Evolutionary conservation across 2,329 filamentous ascomycete species (phyloP), one percentile per base, ranked within the genome.

Genomic region (Colletotrichum tofieldiae): DNA sequence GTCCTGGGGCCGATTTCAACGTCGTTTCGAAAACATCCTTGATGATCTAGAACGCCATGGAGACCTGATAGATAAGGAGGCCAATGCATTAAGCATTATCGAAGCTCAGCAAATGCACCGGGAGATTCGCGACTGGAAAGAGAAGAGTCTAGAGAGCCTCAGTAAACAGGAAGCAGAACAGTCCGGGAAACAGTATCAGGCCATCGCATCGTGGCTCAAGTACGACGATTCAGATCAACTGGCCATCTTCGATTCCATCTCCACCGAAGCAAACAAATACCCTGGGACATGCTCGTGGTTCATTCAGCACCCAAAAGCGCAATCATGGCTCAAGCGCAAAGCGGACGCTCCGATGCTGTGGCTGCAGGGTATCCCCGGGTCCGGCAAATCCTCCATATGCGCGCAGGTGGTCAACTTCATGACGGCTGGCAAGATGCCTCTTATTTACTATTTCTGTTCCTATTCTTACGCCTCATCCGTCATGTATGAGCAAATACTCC

Each of bases 1-100:
- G 0, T 82, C 82, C 0, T 84, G 82, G 81, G 81, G 81, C 0
- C 79, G 82, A 0, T 84, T 84, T n/a, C 74, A 82, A 39, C 68
- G 79, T 0, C 76, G 75, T 0, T 84, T 84, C 9, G 73, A 77
- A 4, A 71, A 71, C 14, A 82, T 84, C 3, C 26, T 84, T 2
- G 79, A 37, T 8, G 59, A 62, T 18, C 26, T 51, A 12, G n/a
- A 62, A 23, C 16, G 16, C 18, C 59, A 62, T 18, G 59, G n/a
- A 23, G 11, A 37, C 29, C 29, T 32, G 29, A 32, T 32, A 32
- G 29, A 32, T 32, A 32, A 32, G 29, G 29, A 32, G 29, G 29
- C 29, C 29, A 32, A 32, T 32, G 29, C 29, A 32, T 32, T 32
- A 32, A 32, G 6, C 29, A 32, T 32, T 5, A 32, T 32, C 29